Base-by-base conservation (phyloP, 2,329 filamentous ascomycete genomes). In the Aspergillus unguis region DNA sequence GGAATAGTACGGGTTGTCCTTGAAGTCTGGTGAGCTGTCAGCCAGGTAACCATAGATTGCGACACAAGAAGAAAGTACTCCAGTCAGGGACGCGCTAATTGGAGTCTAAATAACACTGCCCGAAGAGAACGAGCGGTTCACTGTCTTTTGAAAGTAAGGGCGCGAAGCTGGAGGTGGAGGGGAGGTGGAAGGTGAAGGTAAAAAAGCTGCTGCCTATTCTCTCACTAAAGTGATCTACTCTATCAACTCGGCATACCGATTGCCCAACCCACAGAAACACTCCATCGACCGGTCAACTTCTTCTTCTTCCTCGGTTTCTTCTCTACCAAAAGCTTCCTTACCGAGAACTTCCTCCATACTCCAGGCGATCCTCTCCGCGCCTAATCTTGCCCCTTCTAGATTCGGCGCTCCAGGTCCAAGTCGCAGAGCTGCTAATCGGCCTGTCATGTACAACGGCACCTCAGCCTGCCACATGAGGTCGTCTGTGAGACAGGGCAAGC, bases 351-450 rank as follows among this genome's bases (percentile, higher is more conserved):
- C 83, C 58, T 87, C 80, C 45, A 90, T 77, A 1, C 81, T 83
- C 85, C 86, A 88, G 0, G 83, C 82, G 43, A 90, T 82, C 45
- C 88, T 79, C 71, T 92, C 88, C 0, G 88, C 87, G 0, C 87
- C 87, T 27, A 85, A 65, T 58, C 88, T 80, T 3, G 87, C 87
- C 0, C 88, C 88, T 28, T 87, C 87, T 3, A 92, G 73, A 65
- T 92, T 92, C 0, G 82, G 83, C 1, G 86, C 86, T 0, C 84
- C 86, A 8, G 88, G 88, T 0, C 88, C 88, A 0, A 92, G 71
- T 52, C 84, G 78, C 59, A 92, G 67, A 1, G 79, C 82, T 0
- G 85, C 88, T 33, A 92, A 71, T 48, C 83, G 77, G 1, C 87
- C 88, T 0, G 85, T 85, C 53, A 88, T 71, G 63, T 90, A 92